Base-by-base conservation (phyloP, 2,329 filamentous ascomycete genomes). In the Emericellopsis cladophorae region DNA sequence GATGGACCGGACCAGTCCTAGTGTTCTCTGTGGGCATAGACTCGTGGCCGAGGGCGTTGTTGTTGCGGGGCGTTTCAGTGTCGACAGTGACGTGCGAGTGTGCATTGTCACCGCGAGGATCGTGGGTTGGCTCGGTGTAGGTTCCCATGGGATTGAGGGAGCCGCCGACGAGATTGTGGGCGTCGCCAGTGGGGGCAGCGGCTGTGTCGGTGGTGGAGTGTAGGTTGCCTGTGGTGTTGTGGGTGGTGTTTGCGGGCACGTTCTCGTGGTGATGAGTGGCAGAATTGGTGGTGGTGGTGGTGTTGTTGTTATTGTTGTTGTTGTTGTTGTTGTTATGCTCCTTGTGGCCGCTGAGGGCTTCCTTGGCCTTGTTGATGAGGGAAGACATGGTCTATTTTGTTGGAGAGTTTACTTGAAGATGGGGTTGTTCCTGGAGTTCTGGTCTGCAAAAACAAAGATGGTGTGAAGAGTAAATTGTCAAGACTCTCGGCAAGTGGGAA, bases 311-410 rank as follows among this genome's bases (percentile, higher is more conserved):
- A n/a, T n/a, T n/a, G n/a, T n/a, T n/a, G n/a, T n/a, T n/a, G n/a
- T n/a, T n/a, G n/a, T n/a, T n/a, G n/a, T n/a, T n/a, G 32, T 15
- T 35, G 34, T 12, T 36, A 4, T n/a, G 16, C 21, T 37, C n/a
- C n/a, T 37, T 31, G 39, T 35, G 33, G 31, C 7, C 8, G 29
- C 43, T 36, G 42, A 70, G 53, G 46, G 59, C 64, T n/a, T 70
- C 65, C 63, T 70, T 70, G 53, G 68, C 61, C 58, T 71, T 71
- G 62, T 70, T 62, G 51, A 68, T 51, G 49, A 70, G 58, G 47
- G 54, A 50, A 49, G 67, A 67, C 67, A 70, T 70, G 47, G 46
- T 68, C 59, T 41, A 5, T 22, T 14, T 3, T 21, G 3, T 10
- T 37, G 16, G 16, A 10, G 4, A 26, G 36, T 26, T 21, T 21